Evolutionary conservation across 2,329 filamentous ascomycete genomes (phyloP).

Genomic region (Claviceps monticola): DNA sequence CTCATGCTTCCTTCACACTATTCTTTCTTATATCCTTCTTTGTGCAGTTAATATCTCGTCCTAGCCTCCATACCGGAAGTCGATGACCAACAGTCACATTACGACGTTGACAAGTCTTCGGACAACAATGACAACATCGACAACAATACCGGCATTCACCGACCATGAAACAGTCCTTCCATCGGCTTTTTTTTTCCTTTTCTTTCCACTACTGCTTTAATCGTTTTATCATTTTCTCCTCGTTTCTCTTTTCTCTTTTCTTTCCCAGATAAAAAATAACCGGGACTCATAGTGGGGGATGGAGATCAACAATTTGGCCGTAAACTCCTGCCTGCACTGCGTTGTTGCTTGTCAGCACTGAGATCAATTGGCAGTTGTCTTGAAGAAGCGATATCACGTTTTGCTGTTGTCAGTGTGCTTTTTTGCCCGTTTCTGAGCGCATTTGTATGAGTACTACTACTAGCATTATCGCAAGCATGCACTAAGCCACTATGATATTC

Average conservation of each 20-base stretch:
- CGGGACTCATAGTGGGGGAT: not conserved
- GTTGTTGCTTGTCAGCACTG: not conserved
- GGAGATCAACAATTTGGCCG: not conserved
- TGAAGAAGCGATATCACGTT: not conserved
- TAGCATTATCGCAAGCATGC: not conserved
- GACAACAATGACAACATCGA: not conserved
- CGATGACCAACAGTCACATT: not conserved
- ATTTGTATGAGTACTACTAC: not conserved
- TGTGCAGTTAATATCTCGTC: not conserved
- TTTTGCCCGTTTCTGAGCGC: not conserved
- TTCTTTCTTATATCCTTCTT: not conserved
- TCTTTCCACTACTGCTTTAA: not conserved
- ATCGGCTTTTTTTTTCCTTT: not conserved
- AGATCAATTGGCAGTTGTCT: not conserved
- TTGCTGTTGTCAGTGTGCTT: not conserved
- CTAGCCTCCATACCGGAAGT: not conserved
- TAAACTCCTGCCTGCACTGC: not conserved
- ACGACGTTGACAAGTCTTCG: not conserved
- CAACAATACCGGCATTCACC: not conserved
- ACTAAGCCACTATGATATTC: not conserved
- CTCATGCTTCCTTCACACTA: not conserved
- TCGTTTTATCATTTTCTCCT: not conserved
- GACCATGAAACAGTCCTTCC: not conserved
- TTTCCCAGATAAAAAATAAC: not conserved
- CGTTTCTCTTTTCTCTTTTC: not conserved